Conservation (phyloP, 768 basidiomycete species). For the Amanita polypyramis region DNA sequence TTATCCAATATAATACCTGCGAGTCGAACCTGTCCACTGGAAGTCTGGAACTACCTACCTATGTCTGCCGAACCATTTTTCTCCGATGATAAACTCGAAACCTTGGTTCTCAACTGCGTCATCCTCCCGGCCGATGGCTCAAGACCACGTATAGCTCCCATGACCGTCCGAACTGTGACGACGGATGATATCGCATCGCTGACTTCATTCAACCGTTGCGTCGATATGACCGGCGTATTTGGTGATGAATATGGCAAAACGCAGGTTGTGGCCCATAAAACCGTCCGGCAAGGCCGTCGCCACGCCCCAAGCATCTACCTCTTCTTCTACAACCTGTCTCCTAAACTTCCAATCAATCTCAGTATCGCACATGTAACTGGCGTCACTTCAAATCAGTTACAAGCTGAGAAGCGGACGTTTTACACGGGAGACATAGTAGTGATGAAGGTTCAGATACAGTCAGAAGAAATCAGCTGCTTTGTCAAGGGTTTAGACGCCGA, state of each 20-base stretch:
- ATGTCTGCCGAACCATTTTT: constrained; percentile 9
- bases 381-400: constrained; percentile 4
- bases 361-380: constrained; percentile 8
- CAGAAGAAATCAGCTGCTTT: not conserved
- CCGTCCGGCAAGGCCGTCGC: not conserved
- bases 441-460: constrained; percentile 10
- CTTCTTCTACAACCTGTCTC: constrained; percentile 11
- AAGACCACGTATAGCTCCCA: not conserved
- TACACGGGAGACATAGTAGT: constrained; percentile 13
- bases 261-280: constrained; percentile 5
- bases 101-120: constrained; percentile 10
- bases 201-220: constrained; percentile 6
- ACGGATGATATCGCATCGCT: constrained; percentile 1
- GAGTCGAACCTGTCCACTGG: too few relatives aligned
- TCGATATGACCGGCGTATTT: constrained; percentile 9
- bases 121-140: constrained; percentile 5
- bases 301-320: not conserved
- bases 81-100: constrained; percentile 9
- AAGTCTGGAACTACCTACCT: too few relatives aligned
- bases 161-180: constrained; percentile 9
- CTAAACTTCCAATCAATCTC: constrained; percentile 11
- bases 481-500: constrained; percentile 9
- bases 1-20: too few relatives aligned
- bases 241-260: constrained; percentile 11
- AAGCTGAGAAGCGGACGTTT: constrained; percentile 9